Evolutionary conservation across 2,329 filamentous ascomycete species (phyloP), one percentile per base, ranked within the genome.

Genomic region (Coniella vitis): DNA sequence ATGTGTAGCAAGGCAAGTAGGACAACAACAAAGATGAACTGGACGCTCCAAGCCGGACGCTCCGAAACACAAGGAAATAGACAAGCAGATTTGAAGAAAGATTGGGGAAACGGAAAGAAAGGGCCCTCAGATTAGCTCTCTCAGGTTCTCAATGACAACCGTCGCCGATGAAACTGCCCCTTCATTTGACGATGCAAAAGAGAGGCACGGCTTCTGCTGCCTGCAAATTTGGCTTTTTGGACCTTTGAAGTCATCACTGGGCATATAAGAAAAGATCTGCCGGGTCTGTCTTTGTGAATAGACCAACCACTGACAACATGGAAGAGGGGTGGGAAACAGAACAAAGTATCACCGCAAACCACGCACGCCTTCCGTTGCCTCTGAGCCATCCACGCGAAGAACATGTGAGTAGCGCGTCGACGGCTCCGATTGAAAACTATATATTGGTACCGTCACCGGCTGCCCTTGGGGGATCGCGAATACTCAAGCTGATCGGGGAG

Each of bases 181-280:
- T 29, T 41, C 56, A 20, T 38, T 41, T 48, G 47, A 47, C 40
- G 47, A 20, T 37, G 41, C 35, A 29, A 34, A 47, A 38, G 36
- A 20, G 37, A 34, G 36, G 22, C 47, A 38, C 55, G 56, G 47
- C 49, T 52, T 60, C 61, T 55, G 64, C 58, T 65, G 64, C 56
- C 65, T 67, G 62, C 65, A 67, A 67, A 65, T 67, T 67, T 67
- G 65, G 65, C 65, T 67, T 67, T 65, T 64, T 62, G 65, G 60
- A 60, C 58, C 60, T 58, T 55, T 57, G 49, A 46, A 48, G 57
- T 67, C 65, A 67, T 67, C 65, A 67, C 60, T 55, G 63, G 61
- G 64, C 59, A 45, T 21, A 21, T 36, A 55, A 48, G n/a, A n/a
- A n/a, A n/a, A n/a, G n/a, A n/a, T n/a, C n/a, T n/a, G n/a, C n/a